Base-by-base conservation (phyloP, 352 stramenopile genomes). In the Thalassiosira delicatula region DNA sequence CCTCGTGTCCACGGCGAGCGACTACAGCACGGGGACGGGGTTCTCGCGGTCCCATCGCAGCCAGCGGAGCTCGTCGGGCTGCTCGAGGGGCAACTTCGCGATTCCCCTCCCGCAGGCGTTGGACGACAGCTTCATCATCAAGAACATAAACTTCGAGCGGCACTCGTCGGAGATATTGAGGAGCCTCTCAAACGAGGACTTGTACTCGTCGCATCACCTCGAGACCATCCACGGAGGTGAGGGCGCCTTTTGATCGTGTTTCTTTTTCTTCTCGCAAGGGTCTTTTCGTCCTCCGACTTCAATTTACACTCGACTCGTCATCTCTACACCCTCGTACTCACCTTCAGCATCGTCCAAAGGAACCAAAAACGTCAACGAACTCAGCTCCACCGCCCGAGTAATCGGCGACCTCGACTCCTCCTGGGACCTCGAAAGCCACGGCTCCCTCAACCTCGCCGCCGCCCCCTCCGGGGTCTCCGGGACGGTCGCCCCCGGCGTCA, bases 81-180 rank as follows among this genome's bases (percentile, higher is more conserved):
- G n/a, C n/a, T n/a, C n/a, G n/a, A n/a, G n/a, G n/a, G n/a, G n/a
- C n/a, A n/a, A n/a, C n/a, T n/a, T n/a, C 11, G 9, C 54, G 25
- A 14, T 23, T 7, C 25, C 21, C 19, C 7, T 79, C 2, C 32
- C 56, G 59, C 72, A 70, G 59, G 57, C 74, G n/a, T 35, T 87
- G 40, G 80, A 87, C 73, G 74, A 87, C 65, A 72, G 75, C 66
- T 87, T 87, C 54, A 81, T 81, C 25, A 42, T 84, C 7, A 80
- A 65, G 32, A 81, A 80, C 44, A 42, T 87, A 25, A 56, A 87
- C 44, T 84, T 87, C 68, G 76, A 81, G 17, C 74, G 80, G 46
- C 79, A 79, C 56, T 68, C 71, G 27, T 70, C 51, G n/a, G 79
- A 86, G 63, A 86, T 86, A 57, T 74, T 86, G 17, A 35, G 79